Percentiles rank a stretch among this genome's conserved stretches.
Evolutionary conservation across 257 asterid genomes (phyloP).

Genomic region (Plantago major): DNA sequence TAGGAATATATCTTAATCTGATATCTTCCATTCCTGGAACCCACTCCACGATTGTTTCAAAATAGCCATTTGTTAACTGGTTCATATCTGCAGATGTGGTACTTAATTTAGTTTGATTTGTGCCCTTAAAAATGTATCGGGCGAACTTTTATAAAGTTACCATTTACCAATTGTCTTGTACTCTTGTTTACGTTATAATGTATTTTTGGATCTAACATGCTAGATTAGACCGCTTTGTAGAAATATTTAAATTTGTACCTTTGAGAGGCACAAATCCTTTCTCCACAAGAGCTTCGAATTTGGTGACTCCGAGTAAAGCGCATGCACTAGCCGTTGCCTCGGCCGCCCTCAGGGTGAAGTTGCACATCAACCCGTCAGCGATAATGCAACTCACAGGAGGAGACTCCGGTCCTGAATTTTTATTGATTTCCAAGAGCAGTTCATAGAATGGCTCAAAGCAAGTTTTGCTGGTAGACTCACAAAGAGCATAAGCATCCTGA

Average conservation of each 20-base stretch:
- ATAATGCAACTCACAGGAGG: constrained; percentile 35
- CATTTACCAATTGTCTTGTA: too few species aligned
- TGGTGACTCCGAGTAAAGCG: constrained; percentile 24
- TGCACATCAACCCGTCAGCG: constrained; percentile 34
- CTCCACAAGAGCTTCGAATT: constrained; percentile 24
- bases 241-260: constrained; percentile 20
- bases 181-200: too few species aligned
- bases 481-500: constrained; percentile 15
- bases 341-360: constrained; percentile 37
- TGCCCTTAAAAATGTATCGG: too few species aligned
- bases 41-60: constrained; percentile 16
- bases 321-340: constrained; percentile 26
- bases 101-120: too few species aligned
- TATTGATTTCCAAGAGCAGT: constrained; percentile 22
- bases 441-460: constrained; percentile 26
- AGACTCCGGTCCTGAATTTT: not conserved
- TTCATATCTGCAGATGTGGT: not conserved
- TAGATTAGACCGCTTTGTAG: too few species aligned
- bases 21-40: constrained; percentile 32
- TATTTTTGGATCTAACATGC: too few species aligned
- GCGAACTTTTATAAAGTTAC: too few species aligned
- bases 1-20: constrained; percentile 31
- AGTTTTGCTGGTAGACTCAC: constrained; percentile 17
- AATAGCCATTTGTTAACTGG: constrained; percentile 26
- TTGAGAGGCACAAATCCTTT: constrained; percentile 32